These are phyloP conservation scores for Cercospora zeina DNA, from an alignment of 2,329 filamentous ascomycete genomes.

Conservation along the genomic window DNA sequence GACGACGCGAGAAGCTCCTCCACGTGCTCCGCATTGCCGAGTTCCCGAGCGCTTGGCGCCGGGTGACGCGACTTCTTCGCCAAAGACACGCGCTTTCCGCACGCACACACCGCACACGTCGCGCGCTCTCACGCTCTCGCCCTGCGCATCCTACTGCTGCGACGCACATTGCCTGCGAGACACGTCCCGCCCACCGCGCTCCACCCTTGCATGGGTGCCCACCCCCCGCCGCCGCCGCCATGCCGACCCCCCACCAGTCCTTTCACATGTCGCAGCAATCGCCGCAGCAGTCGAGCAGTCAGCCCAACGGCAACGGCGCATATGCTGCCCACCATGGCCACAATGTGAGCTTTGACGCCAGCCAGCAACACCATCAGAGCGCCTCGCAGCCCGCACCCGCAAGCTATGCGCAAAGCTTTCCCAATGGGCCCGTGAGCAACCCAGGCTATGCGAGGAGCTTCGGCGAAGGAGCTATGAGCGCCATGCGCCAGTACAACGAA, in stretches of 20 bases:
- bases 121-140: constrained; percentile 5
- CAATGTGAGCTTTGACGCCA: constrained; percentile 37
- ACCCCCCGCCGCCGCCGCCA: constrained; percentile 26
- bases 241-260: constrained; percentile 36
- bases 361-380: constrained; percentile 29
- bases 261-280: constrained; percentile 29
- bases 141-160: constrained; percentile 4
- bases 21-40: neutral
- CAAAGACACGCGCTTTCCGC: constrained; percentile 6
- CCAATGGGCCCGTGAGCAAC: constrained; percentile 39
- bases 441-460: constrained; percentile 44
- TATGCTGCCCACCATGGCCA: constrained; percentile 32
- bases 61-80: neutral
- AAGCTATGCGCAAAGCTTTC: constrained; percentile 37
- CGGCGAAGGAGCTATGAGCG: constrained; percentile 33
- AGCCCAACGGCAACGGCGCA: constrained; percentile 26
- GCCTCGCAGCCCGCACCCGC: constrained; percentile 29
- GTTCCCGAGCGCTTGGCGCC: constrained; percentile 4
- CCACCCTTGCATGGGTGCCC: constrained; percentile 21
- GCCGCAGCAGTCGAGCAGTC: constrained; percentile 26
- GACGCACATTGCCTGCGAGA: neutral
- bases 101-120: constrained; percentile 12
- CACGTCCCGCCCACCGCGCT: neutral
- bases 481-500: constrained; percentile 35
- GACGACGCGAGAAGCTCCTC: neutral